Conservation (phyloP, 2,329 filamentous ascomycete species). For the Xenosphaeropsis pyriputrescens region DNA sequence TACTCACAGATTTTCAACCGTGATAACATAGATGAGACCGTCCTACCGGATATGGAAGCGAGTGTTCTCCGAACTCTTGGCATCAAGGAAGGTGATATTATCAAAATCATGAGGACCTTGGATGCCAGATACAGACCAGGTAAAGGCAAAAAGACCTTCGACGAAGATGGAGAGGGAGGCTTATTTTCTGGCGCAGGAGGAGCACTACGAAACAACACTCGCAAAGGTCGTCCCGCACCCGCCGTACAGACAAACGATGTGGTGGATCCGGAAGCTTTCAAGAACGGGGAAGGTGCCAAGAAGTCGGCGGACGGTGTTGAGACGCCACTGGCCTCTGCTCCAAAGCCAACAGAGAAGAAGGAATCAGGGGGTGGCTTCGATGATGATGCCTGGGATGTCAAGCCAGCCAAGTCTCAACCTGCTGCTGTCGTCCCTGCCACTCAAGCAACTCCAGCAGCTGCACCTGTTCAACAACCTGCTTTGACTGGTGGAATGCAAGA, state of each 20-base stretch:
- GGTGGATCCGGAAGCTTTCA: slow-evolving; percentile 76
- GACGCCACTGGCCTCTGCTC: slow-evolving; percentile 26
- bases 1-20: slow-evolving; percentile 80
- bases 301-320: slow-evolving; percentile 25
- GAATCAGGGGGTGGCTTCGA: slow-evolving; percentile 60
- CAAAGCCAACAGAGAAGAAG: slow-evolving; percentile 25
- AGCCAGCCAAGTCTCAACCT: slow-evolving; percentile 51
- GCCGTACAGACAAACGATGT: slow-evolving; percentile 75
- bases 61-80: slow-evolving; percentile 74
- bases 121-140: slow-evolving; percentile 67
- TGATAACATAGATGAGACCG: slow-evolving; percentile 92
- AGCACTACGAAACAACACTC: slow-evolving; percentile 80
- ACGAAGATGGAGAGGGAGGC: slow-evolving; percentile 50
- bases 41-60: slow-evolving; percentile 78
- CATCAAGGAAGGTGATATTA: slow-evolving; percentile 90
- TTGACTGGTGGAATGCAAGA: slow-evolving; percentile 59
- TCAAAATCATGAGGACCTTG: slow-evolving; percentile 83
- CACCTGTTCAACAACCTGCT: slow-evolving; percentile 28
- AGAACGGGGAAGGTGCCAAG: slow-evolving; percentile 22
- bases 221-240: slow-evolving; percentile 79
- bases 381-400: slow-evolving; percentile 94
- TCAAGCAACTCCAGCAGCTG: slow-evolving; percentile 20
- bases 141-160: slow-evolving; percentile 38
- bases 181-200: slow-evolving; percentile 92
- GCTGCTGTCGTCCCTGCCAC: slow-evolving; percentile 7